phyloP scores from a whole-genome alignment of 257 asterid species.

The Solanum dulcamara region DNA sequence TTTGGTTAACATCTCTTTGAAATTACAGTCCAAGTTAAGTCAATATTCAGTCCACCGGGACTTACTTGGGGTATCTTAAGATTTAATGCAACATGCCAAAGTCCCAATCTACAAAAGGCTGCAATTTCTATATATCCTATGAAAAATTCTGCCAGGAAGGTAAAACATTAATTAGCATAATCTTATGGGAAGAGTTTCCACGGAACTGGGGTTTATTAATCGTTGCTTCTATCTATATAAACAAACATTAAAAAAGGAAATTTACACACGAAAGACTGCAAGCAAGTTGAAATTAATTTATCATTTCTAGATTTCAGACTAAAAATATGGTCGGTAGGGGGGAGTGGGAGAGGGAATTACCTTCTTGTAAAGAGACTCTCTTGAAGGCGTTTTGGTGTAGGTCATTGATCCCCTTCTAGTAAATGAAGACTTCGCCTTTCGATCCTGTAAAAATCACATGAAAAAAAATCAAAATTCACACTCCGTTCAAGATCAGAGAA shows the following conservation, averaged over 20 bases:
- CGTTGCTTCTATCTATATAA: neutral
- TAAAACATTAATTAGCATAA: neutral
- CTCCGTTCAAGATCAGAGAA: neutral
- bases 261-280: neutral
- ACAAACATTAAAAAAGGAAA: neutral
- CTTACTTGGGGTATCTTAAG: neutral
- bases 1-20: neutral
- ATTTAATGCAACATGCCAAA: neutral
- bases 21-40: neutral
- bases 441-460: slow-evolving; percentile 38
- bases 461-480: neutral
- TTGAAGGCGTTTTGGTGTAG: slow-evolving; percentile 86
- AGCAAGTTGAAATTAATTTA: neutral
- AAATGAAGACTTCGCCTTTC: slow-evolving; percentile 55
- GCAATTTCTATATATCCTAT: neutral
- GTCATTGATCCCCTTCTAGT: slow-evolving; percentile 78
- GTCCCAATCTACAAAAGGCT: neutral
- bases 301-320: neutral
- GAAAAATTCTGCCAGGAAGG: neutral
- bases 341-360: slow-evolving; percentile 15
- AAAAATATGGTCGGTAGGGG: neutral
- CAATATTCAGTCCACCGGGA: neutral
- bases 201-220: neutral
- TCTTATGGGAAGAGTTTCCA: neutral
- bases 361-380: slow-evolving; percentile 67